A percentile compares a stretch with the other conserved stretches of the same genome.
Conservation (phyloP, 495 filamentous ascomycete genomes). For the Penicillium cinerascens region DNA sequence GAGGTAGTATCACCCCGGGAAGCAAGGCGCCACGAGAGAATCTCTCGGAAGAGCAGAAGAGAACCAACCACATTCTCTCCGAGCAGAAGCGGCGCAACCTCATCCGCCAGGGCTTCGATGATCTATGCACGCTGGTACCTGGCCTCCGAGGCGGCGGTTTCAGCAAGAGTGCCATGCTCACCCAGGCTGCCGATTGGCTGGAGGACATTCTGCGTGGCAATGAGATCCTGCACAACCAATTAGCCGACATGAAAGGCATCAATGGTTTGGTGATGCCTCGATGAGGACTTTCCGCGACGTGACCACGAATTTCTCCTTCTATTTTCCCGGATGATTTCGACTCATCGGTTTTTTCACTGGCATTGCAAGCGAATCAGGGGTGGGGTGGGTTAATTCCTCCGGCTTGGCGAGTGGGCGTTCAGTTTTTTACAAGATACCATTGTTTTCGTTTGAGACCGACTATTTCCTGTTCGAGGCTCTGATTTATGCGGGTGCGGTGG, state of each 20-base stretch:
- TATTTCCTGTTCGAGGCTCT: not conserved
- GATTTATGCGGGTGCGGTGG: not conserved
- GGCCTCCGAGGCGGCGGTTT: slow-evolving; percentile 64
- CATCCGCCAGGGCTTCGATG: slow-evolving; percentile 74
- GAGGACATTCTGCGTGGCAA: slow-evolving; percentile 68
- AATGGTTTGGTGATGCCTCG: slow-evolving; percentile 44
- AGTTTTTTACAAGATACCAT: slow-evolving; percentile 19
- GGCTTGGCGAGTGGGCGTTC: slow-evolving; percentile 16
- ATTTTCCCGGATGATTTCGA: not conserved
- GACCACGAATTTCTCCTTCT: slow-evolving; percentile 21
- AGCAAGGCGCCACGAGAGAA: slow-evolving; percentile 64
- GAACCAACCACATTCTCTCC: slow-evolving; percentile 82
- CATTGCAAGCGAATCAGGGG: slow-evolving; percentile 17
- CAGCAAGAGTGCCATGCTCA: slow-evolving; percentile 76
- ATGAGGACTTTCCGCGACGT: slow-evolving; percentile 23
- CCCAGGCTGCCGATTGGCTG: slow-evolving; percentile 69
- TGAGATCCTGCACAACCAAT: slow-evolving; percentile 42
- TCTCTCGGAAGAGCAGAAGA: slow-evolving; percentile 77
- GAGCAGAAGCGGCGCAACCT: slow-evolving; percentile 81
- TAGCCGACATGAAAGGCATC: slow-evolving; percentile 43
- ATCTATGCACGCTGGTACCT: slow-evolving; percentile 68
- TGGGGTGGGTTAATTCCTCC: slow-evolving; percentile 1
- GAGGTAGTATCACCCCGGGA: slow-evolving; percentile 27
- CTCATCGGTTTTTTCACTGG: not conserved
- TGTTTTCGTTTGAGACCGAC: not conserved